Percentiles rank a stretch among this genome's conserved stretches.
phyloP scores from a whole-genome alignment of 768 basidiomycete genomes.

The Mycena sanguinolenta region DNA sequence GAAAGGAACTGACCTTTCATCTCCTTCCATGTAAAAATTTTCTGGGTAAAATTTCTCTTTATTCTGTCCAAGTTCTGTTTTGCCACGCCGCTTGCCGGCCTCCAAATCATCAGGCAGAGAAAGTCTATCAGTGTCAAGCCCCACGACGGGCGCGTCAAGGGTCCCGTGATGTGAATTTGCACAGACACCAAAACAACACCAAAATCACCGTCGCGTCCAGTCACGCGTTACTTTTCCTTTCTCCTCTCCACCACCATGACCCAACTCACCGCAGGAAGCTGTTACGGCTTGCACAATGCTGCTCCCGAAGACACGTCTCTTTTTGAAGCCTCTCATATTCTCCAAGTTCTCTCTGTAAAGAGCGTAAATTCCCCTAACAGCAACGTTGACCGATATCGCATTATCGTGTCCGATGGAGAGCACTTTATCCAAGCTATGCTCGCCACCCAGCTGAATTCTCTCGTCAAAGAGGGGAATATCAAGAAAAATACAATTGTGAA shows the following conservation, averaged over 20 bases:
- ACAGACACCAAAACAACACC: no score
- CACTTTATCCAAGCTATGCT: conserved; percentile 95
- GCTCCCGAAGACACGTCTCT: conserved; percentile 57
- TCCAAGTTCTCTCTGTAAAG: conserved; percentile 90
- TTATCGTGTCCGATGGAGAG: conserved; percentile 92
- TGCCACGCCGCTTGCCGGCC: no score
- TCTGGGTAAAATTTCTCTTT: no score
- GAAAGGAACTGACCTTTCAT: no score
- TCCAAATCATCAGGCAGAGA: no score
- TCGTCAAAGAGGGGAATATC: conserved; percentile 75
- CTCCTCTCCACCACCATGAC: conserved; percentile 31
- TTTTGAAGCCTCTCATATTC: conserved; percentile 61
- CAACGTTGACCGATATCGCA: conserved; percentile 72
- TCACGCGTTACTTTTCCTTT: conserved; percentile 38
- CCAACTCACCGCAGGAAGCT: conserved; percentile 73
- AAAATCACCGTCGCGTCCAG: conserved; percentile 33
- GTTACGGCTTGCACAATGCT: conserved; percentile 61
- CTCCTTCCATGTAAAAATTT: no score
- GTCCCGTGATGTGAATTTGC: no score
- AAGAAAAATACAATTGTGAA: conserved; percentile 76
- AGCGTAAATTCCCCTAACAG: conserved; percentile 65
- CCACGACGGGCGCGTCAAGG: no score
- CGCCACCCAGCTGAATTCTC: conserved; percentile 87
- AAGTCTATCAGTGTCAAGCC: no score
- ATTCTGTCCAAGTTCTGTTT: no score